Base-by-base conservation (phyloP, 352 stramenopile species). In the Pythium insidiosum region DNA sequence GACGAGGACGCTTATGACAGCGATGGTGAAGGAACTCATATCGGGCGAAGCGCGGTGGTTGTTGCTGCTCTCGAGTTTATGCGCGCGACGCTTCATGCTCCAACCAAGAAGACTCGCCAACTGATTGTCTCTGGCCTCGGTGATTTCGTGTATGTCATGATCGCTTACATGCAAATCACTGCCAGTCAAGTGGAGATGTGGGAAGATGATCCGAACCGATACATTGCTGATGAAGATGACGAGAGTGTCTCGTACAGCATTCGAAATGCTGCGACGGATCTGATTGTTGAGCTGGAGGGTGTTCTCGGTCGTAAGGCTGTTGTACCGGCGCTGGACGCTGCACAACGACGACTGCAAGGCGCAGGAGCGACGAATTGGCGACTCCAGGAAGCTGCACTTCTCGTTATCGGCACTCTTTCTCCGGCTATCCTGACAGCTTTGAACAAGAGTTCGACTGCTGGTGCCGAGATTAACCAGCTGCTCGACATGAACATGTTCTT, bases 161-260 rank as follows among this genome's bases (percentile, higher is more conserved):
- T 92, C 47, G 71, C 63, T 31, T 92, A 89, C 63, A 88, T 89
- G 74, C 76, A 89, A 38, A 92, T 92, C 45, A 87, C 76, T 1
- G 50, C 61, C 38, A 70, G 69, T 40, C 80, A 92, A 48, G 73
- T 82, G 58, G 63, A 82, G 44, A 69, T 64, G 30, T 92, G 80
- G 80, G 54, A 75, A 24, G 80, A 88, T 12, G 73, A 89, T 38
- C 73, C 80, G 24, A 89, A 92, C 58, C 80, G 87, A 55, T 92
- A 89, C 52, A 68, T 92, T 13, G 76, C 76, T 0, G 80, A 92
- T 37, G 80, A 92, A 58, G 80, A 92, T 46, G 80, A 92, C 50
- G 74, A 89, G 42, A 87, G 74, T 26, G 49, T 87, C n/a, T 53
- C 73, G 35, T 87, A 86, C 54, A 89, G 75, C 47, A 67, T 89